These are phyloP conservation scores for Brassica cretica DNA, from an alignment of 345 rosid species.

Conservation along the genomic window DNA sequence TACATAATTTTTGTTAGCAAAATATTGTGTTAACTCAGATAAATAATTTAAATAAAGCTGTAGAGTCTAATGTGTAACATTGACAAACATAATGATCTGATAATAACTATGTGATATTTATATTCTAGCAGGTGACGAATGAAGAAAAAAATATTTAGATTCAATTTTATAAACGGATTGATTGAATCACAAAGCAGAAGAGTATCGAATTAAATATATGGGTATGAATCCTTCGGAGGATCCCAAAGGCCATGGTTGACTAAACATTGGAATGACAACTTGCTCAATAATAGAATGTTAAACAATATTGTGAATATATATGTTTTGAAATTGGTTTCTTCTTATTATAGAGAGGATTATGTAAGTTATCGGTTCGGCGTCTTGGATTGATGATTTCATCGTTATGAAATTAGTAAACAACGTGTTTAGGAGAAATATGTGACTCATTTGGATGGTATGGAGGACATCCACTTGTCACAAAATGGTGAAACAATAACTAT, in stretches of 20 bases:
- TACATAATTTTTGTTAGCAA: background rate
- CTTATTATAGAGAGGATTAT: constrained; percentile 15
- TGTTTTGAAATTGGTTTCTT: constrained; percentile 13
- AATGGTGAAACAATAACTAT: constrained; percentile 15
- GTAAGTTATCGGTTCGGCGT: constrained; percentile 29
- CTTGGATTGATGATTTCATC: constrained; percentile 35
- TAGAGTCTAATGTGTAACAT: constrained; percentile 24
- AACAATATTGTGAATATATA: constrained; percentile 15
- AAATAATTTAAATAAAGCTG: background rate
- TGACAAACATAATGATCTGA: constrained; percentile 11
- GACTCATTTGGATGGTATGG: constrained; percentile 18
- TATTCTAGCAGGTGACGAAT: constrained; percentile 28
- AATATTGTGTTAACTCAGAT: background rate
- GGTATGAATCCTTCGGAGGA: constrained; percentile 39
- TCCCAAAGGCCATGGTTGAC: constrained; percentile 48
- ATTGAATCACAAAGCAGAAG: constrained; percentile 33
- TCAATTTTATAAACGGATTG: constrained; percentile 9
- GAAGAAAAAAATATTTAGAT: constrained; percentile 7
- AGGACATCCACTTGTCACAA: constrained; percentile 32
- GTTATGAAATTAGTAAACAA: constrained; percentile 23
- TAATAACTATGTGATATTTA: constrained; percentile 1
- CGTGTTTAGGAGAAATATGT: constrained; percentile 15
- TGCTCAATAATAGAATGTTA: constrained; percentile 39
- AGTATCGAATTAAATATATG: constrained; percentile 31
- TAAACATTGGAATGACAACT: constrained; percentile 41